These are phyloP conservation scores for Gentiana straminea DNA, from an alignment of 257 asterid genomes.

Conservation along the genomic window DNA sequence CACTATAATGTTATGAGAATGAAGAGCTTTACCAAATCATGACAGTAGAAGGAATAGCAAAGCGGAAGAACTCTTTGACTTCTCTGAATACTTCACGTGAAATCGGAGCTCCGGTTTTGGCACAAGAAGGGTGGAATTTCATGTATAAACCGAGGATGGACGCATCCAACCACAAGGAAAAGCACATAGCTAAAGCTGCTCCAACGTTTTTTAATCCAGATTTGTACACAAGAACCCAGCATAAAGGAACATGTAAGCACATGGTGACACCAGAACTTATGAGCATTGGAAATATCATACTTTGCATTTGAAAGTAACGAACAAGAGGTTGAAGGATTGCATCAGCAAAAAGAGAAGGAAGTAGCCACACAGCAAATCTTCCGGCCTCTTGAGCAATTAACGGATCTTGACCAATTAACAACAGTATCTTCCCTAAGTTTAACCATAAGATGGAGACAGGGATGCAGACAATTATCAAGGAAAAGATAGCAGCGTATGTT, in stretches of 20 bases:
- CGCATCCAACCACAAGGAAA: slow-evolving; percentile 45
- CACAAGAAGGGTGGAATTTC: slow-evolving; percentile 28
- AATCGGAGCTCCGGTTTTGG: slow-evolving; percentile 21
- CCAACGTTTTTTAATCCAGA: slow-evolving; percentile 27
- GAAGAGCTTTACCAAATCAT: slow-evolving; percentile 48
- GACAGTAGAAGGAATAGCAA: slow-evolving; percentile 48
- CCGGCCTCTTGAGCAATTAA: slow-evolving; percentile 33
- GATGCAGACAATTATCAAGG: slow-evolving; percentile 29
- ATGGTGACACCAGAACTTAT: slow-evolving; percentile 27
- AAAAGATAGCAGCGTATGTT: slow-evolving; percentile 38
- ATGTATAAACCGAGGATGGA: slow-evolving; percentile 28
- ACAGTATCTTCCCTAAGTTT: slow-evolving; percentile 33
- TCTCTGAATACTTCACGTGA: slow-evolving; percentile 29
- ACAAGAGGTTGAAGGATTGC: slow-evolving; percentile 42
- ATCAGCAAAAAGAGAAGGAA: slow-evolving; percentile 44
- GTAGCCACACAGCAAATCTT: slow-evolving; percentile 24
- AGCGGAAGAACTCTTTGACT: slow-evolving; percentile 29
- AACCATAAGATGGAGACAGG: slow-evolving; percentile 47
- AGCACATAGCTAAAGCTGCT: slow-evolving; percentile 40
- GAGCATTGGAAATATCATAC: slow-evolving; percentile 42
- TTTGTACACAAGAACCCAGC: slow-evolving; percentile 38
- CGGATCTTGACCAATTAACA: slow-evolving; percentile 40
- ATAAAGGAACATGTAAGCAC: slow-evolving; percentile 34
- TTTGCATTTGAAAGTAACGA: slow-evolving; percentile 48
- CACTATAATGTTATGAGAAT: not conserved